Evolutionary conservation across 2,329 filamentous ascomycete genomes (phyloP).

Genomic region (Septoria petroselini): DNA sequence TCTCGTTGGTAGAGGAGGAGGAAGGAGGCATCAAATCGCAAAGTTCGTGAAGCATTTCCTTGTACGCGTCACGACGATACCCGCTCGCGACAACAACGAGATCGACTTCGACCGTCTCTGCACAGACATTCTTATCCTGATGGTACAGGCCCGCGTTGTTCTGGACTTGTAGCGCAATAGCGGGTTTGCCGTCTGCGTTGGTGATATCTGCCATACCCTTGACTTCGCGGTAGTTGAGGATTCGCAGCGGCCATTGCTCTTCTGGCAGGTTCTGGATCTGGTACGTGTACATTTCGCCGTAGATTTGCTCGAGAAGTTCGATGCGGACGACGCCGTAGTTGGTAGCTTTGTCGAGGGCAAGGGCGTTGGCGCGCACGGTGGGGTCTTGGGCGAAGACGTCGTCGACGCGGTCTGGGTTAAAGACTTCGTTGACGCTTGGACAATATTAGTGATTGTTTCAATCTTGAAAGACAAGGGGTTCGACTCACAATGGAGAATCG

Average conservation of each 20-base stretch:
- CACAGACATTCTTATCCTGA: slow-evolving; percentile 36
- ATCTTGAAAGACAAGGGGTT: slow-evolving; percentile 34
- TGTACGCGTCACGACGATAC: slow-evolving; percentile 74
- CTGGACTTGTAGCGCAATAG: slow-evolving; percentile 60
- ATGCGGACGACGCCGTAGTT: slow-evolving; percentile 94
- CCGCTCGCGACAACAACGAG: slow-evolving; percentile 83
- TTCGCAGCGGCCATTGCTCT: slow-evolving; percentile 74
- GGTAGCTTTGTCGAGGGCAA: slow-evolving; percentile 73
- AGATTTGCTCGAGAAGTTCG: slow-evolving; percentile 84
- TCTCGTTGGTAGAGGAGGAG: too few relatives aligned
- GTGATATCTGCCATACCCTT: slow-evolving; percentile 48
- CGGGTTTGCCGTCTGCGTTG: slow-evolving; percentile 41
- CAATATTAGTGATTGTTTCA: slow-evolving; percentile 46
- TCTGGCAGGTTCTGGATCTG: slow-evolving; percentile 68
- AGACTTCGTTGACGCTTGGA: slow-evolving; percentile 77
- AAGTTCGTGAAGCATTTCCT: slow-evolving; percentile 68
- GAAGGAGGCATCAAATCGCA: slow-evolving; percentile 67
- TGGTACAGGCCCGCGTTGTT: slow-evolving; percentile 47
- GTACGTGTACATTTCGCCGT: slow-evolving; percentile 84
- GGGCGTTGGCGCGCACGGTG: slow-evolving; percentile 57
- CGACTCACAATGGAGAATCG: slow-evolving; percentile 77
- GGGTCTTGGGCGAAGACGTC: slow-evolving; percentile 67
- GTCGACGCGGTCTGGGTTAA: slow-evolving; percentile 84
- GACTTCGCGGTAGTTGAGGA: slow-evolving; percentile 68
- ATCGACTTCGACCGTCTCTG: slow-evolving; percentile 70